phyloP scores from a whole-genome alignment of 2,329 filamentous ascomycete genomes.

The Monosporascus cannonballus region DNA sequence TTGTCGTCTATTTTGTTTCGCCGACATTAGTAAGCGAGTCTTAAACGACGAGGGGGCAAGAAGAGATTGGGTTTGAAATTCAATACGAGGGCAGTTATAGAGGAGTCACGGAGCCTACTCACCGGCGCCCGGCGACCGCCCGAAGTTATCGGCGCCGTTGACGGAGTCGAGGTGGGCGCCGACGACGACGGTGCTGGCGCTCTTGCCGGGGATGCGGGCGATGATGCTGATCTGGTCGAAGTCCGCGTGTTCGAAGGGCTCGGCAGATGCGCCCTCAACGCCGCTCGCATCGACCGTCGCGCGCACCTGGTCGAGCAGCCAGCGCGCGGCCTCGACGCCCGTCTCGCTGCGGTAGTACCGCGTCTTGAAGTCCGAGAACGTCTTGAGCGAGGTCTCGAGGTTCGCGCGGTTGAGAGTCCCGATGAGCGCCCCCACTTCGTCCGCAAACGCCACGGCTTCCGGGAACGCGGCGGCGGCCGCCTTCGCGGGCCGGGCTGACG shows the following conservation, averaged over 20 bases:
- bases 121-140: constrained; percentile 46
- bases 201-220: constrained; percentile 76
- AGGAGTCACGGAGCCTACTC: not conserved
- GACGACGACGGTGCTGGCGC: constrained; percentile 73
- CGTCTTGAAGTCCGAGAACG: not conserved
- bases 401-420: not conserved
- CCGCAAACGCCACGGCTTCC: not conserved
- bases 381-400: not conserved
- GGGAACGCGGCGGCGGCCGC: not conserved
- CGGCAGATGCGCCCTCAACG: constrained; percentile 54
- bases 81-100: not conserved
- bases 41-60: not conserved
- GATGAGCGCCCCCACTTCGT: not conserved
- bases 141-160: constrained; percentile 77
- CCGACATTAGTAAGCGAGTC: not conserved
- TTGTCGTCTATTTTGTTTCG: constrained; percentile 79
- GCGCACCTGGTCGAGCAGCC: constrained; percentile 57
- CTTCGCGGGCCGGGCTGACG: not conserved
- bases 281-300: constrained; percentile 59
- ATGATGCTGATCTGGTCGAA: constrained; percentile 88
- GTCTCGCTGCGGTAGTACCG: constrained; percentile 67
- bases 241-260: constrained; percentile 61
- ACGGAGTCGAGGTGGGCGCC: constrained; percentile 89
- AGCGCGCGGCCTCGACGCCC: constrained; percentile 74
- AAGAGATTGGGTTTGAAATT: not conserved